Evolutionary conservation across 2,329 filamentous ascomycete genomes (phyloP).

Genomic region (Calonectria pteridis): DNA sequence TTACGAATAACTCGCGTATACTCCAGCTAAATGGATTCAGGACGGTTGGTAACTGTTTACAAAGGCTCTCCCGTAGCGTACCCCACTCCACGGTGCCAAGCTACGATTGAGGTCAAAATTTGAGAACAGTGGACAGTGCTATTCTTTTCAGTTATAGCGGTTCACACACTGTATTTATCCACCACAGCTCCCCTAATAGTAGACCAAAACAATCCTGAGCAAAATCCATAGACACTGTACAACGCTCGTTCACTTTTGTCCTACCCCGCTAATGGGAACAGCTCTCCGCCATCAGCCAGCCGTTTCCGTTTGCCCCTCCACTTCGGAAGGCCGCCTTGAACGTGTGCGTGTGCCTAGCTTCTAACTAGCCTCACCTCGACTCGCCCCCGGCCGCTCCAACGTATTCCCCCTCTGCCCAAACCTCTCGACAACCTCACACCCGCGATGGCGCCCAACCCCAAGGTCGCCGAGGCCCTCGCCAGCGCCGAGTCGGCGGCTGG

Average conservation of each 20-base stretch:
- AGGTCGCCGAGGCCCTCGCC: conserved; percentile 59
- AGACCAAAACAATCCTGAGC: background rate
- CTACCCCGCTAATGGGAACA: conserved; percentile 20
- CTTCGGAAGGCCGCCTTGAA: conserved; percentile 4
- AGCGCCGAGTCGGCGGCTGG: conserved; percentile 51
- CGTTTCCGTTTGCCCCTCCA: conserved; percentile 17
- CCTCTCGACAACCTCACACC: conserved; percentile 17
- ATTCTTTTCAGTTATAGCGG: background rate
- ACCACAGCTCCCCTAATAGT: background rate
- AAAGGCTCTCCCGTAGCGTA: background rate
- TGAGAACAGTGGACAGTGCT: background rate
- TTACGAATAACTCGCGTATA: background rate
- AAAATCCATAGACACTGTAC: conserved; percentile 30
- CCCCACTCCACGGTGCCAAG: background rate
- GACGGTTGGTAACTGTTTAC: background rate
- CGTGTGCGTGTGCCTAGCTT: conserved; percentile 6
- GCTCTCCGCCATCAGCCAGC: conserved; percentile 22
- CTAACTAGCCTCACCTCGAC: conserved; percentile 22
- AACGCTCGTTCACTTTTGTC: conserved; percentile 38
- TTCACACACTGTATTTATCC: background rate
- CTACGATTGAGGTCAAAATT: background rate
- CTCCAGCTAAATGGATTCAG: background rate
- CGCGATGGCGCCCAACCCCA: conserved; percentile 53
- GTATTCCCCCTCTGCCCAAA: background rate
- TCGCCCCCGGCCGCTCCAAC: background rate